Evolutionary conservation across 139 green algal species (phyloP).

Genomic region (Pleodorina starrii): DNA sequence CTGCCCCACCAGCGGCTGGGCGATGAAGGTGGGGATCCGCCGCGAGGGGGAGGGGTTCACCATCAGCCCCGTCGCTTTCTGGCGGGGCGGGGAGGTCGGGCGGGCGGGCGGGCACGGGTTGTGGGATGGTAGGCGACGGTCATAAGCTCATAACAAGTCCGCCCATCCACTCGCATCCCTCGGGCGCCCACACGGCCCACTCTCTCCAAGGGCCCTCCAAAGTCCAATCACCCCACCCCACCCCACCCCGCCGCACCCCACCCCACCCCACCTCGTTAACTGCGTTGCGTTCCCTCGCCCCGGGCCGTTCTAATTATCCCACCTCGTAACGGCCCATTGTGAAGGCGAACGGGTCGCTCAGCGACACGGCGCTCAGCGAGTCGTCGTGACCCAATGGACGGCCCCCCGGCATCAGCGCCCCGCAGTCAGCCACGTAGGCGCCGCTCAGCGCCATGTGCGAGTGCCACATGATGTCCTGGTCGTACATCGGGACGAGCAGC

Average conservation of each 20-base stretch:
- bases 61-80: background rate
- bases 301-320: too few species aligned
- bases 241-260: too few species aligned
- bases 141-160: too few species aligned
- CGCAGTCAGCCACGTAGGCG: conserved; percentile 6
- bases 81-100: background rate
- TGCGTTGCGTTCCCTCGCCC: too few species aligned
- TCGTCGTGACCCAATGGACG: conserved; percentile 36
- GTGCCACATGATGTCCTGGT: conserved; percentile 40
- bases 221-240: too few species aligned
- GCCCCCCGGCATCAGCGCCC: background rate
- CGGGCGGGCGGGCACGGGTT: too few species aligned
- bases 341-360: background rate
- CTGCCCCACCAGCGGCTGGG: conserved; percentile 12
- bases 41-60: conserved; percentile 30
- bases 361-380: background rate
- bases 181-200: too few species aligned
- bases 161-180: too few species aligned
- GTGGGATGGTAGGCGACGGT: too few species aligned
- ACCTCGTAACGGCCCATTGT: conserved; percentile 6
- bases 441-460: conserved; percentile 18
- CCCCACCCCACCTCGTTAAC: too few species aligned
- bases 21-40: background rate
- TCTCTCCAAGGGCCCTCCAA: too few species aligned
- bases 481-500: conserved; percentile 24